These are phyloP conservation scores for Hansfordia pulvinata DNA, from an alignment of 2,329 filamentous ascomycete species.

Conservation along the genomic window DNA sequence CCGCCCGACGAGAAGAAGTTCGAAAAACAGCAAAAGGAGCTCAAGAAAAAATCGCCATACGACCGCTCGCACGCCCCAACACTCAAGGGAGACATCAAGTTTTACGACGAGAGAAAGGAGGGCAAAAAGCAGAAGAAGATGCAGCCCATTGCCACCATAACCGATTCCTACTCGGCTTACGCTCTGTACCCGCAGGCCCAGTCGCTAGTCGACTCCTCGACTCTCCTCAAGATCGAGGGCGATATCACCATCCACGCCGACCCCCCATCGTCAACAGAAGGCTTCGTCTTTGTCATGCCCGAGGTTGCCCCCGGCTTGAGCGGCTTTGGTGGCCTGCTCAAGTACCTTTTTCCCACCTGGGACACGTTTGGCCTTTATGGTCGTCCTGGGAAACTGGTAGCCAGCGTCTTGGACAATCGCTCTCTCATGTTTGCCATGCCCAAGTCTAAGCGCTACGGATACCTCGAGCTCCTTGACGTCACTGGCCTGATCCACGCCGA, in stretches of 20 bases:
- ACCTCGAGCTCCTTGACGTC: conserved; percentile 80
- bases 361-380: conserved; percentile 89
- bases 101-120: conserved; percentile 68
- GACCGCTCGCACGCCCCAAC: conserved; percentile 53
- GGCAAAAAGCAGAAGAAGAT: conserved; percentile 85
- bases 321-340: conserved; percentile 90
- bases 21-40: conserved; percentile 67
- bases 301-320: conserved; percentile 83
- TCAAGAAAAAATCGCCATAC: conserved; percentile 74
- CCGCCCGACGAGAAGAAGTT: conserved; percentile 91
- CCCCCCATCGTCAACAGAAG: conserved; percentile 67
- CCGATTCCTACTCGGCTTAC: conserved; percentile 81
- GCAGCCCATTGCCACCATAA: conserved; percentile 80
- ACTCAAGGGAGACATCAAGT: conserved; percentile 82
- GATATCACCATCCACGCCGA: conserved; percentile 76
- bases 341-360: conserved; percentile 86
- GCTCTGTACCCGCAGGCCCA: conserved; percentile 94
- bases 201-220: conserved; percentile 86
- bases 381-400: conserved; percentile 71
- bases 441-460: conserved; percentile 74
- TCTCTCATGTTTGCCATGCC: conserved; percentile 99
- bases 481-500: conserved; percentile 64
- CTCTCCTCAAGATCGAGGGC: conserved; percentile 85
- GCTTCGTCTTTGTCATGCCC: conserved; percentile 96
- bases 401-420: conserved; percentile 72